A percentile compares a stretch with the other conserved stretches of the same genome.
These are phyloP conservation scores for Xanthoconium stramineum DNA, from an alignment of 768 basidiomycete genomes.

Conservation along the genomic window DNA sequence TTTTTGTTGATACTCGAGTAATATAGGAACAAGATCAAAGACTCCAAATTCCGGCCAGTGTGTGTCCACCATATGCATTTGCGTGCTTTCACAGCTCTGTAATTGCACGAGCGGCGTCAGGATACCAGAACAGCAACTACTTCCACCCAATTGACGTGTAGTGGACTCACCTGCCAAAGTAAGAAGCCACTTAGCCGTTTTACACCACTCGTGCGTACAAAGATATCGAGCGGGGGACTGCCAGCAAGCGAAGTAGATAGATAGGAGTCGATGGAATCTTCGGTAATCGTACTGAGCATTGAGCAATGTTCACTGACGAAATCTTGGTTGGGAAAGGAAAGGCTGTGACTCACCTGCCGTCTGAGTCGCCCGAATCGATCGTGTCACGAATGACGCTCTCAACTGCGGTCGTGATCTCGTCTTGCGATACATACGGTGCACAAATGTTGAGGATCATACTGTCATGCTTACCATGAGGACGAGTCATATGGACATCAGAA, in stretches of 20 bases:
- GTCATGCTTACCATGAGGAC: not conserved
- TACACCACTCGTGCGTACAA: slow-evolving; percentile 90
- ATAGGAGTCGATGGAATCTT: slow-evolving; percentile 61
- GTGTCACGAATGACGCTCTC: slow-evolving; percentile 31
- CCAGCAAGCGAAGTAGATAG: slow-evolving; percentile 62
- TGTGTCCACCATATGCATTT: slow-evolving; percentile 77
- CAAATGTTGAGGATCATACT: slow-evolving; percentile 84
- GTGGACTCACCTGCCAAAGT: slow-evolving; percentile 65
- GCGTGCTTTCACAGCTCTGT: slow-evolving; percentile 78
- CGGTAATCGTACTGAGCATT: slow-evolving; percentile 34
- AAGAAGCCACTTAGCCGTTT: slow-evolving; percentile 16
- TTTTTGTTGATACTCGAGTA: slow-evolving; percentile 85
- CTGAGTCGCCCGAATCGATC: slow-evolving; percentile 28
- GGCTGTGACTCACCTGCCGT: slow-evolving; percentile 19
- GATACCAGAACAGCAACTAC: too few species aligned
- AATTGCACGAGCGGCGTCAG: too few species aligned
- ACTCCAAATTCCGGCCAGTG: slow-evolving; percentile 96
- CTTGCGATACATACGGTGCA: slow-evolving; percentile 87
- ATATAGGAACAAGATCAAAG: slow-evolving; percentile 79
- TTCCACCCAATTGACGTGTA: too few species aligned
- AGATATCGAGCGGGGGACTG: slow-evolving; percentile 84
- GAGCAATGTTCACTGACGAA: too few species aligned
- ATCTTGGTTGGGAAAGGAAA: too few species aligned
- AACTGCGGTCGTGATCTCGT: slow-evolving; percentile 86
- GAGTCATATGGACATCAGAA: not conserved